Conservation (phyloP, 1,284 basidiomycete genomes). For the Psilocybe mexicana region DNA sequence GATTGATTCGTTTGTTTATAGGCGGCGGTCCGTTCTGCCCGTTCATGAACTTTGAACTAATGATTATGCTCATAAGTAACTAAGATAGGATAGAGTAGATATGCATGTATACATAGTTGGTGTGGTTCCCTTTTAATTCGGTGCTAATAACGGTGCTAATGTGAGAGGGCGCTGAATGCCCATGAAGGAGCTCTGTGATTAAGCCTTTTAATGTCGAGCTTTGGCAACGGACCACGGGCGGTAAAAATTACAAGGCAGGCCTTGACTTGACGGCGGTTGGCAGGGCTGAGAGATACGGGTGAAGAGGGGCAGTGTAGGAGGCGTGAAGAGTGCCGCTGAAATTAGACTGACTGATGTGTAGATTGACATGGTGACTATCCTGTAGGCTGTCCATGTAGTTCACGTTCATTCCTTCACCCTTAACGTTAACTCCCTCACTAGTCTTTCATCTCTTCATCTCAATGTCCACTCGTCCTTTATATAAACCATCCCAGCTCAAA, state of each 20-base stretch:
- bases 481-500: constrained; percentile 18
- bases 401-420: constrained; percentile 6
- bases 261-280: no score
- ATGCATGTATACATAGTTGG: no score
- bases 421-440: neutral
- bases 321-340: no score
- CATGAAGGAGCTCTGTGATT: no score
- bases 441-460: constrained; percentile 8
- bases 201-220: neutral
- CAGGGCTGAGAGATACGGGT: neutral
- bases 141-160: neutral
- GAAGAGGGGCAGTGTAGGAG: neutral
- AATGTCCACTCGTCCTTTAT: constrained; percentile 17
- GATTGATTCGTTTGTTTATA: neutral
- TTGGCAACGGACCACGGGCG: neutral
- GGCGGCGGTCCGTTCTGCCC: constrained; percentile 6
- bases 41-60: neutral
- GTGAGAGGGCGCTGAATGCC: neutral
- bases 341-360: neutral
- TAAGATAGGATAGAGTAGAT: neutral
- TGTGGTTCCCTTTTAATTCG: neutral
- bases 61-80: neutral
- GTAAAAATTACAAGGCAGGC: neutral
- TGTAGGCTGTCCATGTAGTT: no score
- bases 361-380: neutral